phyloP scores from a whole-genome alignment of 2,329 filamentous ascomycete genomes.

The Clarireedia monteithiana region DNA sequence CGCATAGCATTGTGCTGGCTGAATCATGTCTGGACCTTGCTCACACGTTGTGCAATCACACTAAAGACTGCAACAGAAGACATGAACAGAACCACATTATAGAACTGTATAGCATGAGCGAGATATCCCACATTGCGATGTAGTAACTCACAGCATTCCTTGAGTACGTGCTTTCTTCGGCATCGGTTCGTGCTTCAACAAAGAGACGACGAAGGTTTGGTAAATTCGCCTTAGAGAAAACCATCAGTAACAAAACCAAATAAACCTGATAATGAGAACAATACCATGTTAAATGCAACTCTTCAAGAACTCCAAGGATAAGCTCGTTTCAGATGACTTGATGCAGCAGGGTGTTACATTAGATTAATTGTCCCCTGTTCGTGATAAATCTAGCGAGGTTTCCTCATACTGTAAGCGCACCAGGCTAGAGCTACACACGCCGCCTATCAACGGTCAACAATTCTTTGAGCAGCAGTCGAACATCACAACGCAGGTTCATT shows the following conservation, averaged over 20 bases:
- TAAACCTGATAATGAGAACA: neutral
- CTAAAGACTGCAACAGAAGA: slow-evolving; percentile 94
- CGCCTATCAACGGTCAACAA: slow-evolving; percentile 4
- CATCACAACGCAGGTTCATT: slow-evolving; percentile 3
- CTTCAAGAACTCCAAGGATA: neutral
- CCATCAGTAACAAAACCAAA: slow-evolving; percentile 8
- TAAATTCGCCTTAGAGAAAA: slow-evolving; percentile 52
- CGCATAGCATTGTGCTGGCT: neutral
- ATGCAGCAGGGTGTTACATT: slow-evolving; percentile 13
- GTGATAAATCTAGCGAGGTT: slow-evolving; percentile 9
- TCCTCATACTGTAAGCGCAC: neutral
- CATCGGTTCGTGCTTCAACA: slow-evolving; percentile 85
- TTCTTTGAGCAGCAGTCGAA: slow-evolving; percentile 6
- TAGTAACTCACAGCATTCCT: slow-evolving; percentile 67
- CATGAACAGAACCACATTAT: slow-evolving; percentile 94
- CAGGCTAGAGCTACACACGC: slow-evolving; percentile 7
- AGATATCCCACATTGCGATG: slow-evolving; percentile 2
- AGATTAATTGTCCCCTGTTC: slow-evolving; percentile 9
- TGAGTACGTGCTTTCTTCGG: slow-evolving; percentile 91
- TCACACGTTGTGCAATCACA: slow-evolving; percentile 78
- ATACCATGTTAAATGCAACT: slow-evolving; percentile 18
- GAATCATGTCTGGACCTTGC: slow-evolving; percentile 18
- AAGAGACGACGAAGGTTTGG: slow-evolving; percentile 95
- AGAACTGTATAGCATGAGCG: slow-evolving; percentile 58
- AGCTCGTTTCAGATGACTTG: slow-evolving; percentile 18